phyloP scores from a whole-genome alignment of 352 stramenopile species.

The Saprolegnia diclina region DNA sequence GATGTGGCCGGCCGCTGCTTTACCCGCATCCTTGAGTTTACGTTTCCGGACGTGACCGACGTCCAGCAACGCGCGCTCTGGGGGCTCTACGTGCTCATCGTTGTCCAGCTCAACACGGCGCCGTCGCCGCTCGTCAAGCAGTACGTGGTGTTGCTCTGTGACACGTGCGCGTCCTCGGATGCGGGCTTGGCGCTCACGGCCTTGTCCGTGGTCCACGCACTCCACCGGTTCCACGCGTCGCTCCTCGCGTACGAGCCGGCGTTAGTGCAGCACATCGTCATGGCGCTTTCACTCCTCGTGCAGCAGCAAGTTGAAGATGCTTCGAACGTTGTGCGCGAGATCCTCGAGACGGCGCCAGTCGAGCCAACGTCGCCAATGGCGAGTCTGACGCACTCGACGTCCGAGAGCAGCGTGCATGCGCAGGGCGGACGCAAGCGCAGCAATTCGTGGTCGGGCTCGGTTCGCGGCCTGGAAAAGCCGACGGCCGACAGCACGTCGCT shows the following conservation, averaged over 20 bases:
- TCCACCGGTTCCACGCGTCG: slow-evolving; percentile 67
- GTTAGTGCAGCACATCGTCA: slow-evolving; percentile 74
- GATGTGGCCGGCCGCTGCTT: slow-evolving; percentile 65
- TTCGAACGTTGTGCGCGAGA: slow-evolving; percentile 77
- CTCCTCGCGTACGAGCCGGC: slow-evolving; percentile 62
- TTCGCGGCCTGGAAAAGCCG: slow-evolving; percentile 5
- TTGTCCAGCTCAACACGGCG: slow-evolving; percentile 49
- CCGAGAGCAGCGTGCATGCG: background rate
- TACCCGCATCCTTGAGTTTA: slow-evolving; percentile 64
- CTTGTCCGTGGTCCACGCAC: slow-evolving; percentile 68
- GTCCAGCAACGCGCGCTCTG: slow-evolving; percentile 80
- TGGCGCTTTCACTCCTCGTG: slow-evolving; percentile 79
- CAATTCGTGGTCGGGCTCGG: slow-evolving; percentile 22
- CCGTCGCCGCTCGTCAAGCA: slow-evolving; percentile 54
- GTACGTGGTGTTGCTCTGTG: slow-evolving; percentile 78
- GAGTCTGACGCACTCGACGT: slow-evolving; percentile 7
- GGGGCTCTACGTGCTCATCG: slow-evolving; percentile 69
- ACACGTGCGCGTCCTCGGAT: slow-evolving; percentile 64
- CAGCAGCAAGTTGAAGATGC: slow-evolving; percentile 84
- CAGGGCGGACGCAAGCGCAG: background rate
- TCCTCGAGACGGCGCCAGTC: slow-evolving; percentile 44
- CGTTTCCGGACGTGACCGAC: slow-evolving; percentile 62
- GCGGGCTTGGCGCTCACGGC: slow-evolving; percentile 75
- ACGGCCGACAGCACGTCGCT: background rate
- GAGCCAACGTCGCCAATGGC: slow-evolving; percentile 4